Evolutionary conservation across 2,329 filamentous ascomycete species (phyloP).

Genomic region (Verticillium nubilum): DNA sequence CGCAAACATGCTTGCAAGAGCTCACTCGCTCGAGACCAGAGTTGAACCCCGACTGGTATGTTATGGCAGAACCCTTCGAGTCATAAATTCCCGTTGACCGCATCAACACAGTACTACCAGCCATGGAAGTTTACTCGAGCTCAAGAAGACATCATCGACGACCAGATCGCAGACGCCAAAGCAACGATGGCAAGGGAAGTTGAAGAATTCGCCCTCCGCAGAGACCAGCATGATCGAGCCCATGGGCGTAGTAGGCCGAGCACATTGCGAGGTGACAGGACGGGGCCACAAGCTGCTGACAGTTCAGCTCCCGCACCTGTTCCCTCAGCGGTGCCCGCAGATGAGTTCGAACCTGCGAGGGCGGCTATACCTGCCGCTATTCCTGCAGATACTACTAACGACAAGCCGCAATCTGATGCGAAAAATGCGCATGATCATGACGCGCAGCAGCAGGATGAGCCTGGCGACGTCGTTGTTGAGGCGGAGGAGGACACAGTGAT

Average conservation of each 20-base stretch:
- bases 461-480: conserved; percentile 73
- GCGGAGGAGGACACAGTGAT: conserved; percentile 89
- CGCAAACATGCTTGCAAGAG: conserved; percentile 63
- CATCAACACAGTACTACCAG: conserved; percentile 65
- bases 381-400: conserved; percentile 31
- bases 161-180: conserved; percentile 64
- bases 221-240: conserved; percentile 28
- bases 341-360: conserved; percentile 3
- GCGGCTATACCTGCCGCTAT: conserved; percentile 30
- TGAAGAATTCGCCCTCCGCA: conserved; percentile 52
- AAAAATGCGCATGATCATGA: conserved; percentile 28
- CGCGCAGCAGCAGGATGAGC: conserved; percentile 58
- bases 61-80: conserved; percentile 9
- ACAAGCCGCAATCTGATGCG: conserved; percentile 17
- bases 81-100: conserved; percentile 1
- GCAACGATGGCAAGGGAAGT: conserved; percentile 59
- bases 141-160: conserved; percentile 66
- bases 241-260: conserved; percentile 16
- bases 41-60: conserved; percentile 69
- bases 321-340: conserved; percentile 5
- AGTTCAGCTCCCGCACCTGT: conserved; percentile 20
- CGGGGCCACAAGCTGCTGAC: conserved; percentile 24
- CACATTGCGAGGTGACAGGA: conserved; percentile 16
- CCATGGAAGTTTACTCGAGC: conserved; percentile 69
- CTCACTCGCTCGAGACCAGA: conserved; percentile 68